These are phyloP conservation scores for Phytophthora sp. DNA, from an alignment of 352 stramenopile species.

Conservation along the genomic window DNA sequence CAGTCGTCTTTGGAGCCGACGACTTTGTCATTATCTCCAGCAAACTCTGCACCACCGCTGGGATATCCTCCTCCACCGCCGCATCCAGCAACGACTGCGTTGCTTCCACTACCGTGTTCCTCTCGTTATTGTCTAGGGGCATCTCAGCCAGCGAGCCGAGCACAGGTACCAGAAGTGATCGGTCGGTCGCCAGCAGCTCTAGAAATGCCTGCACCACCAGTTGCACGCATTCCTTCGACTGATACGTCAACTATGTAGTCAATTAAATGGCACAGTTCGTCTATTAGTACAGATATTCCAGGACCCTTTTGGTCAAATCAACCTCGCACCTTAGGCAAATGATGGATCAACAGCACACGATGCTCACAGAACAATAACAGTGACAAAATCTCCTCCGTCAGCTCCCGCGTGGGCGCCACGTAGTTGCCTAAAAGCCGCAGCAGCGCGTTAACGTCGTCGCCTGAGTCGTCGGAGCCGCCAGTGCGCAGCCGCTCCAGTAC, in stretches of 20 bases:
- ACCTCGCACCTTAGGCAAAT: slow-evolving; percentile 66
- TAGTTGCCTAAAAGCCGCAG: slow-evolving; percentile 81
- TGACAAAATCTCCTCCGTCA: slow-evolving; percentile 78
- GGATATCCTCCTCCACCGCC: slow-evolving; percentile 79
- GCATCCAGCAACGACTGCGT: slow-evolving; percentile 77
- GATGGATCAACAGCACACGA: slow-evolving; percentile 79
- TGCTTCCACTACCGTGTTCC: slow-evolving; percentile 65
- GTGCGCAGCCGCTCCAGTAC: slow-evolving; percentile 75
- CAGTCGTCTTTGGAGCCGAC: slow-evolving; percentile 51
- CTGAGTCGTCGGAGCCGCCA: slow-evolving; percentile 51
- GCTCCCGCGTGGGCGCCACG: slow-evolving; percentile 64
- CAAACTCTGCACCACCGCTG: slow-evolving; percentile 77
- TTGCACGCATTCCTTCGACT: slow-evolving; percentile 80
- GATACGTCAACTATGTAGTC: slow-evolving; percentile 69
- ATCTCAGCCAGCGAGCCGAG: slow-evolving; percentile 80
- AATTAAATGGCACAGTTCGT: slow-evolving; percentile 7
- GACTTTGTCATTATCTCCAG: slow-evolving; percentile 71
- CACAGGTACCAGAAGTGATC: slow-evolving; percentile 78
- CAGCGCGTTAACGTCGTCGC: slow-evolving; percentile 73
- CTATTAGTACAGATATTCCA: slow-evolving; percentile 10
- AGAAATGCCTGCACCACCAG: slow-evolving; percentile 77
- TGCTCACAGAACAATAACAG: slow-evolving; percentile 80
- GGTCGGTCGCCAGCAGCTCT: slow-evolving; percentile 77
- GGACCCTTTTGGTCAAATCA: not conserved
- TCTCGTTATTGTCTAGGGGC: slow-evolving; percentile 64